Evolutionary conservation across 192 early-diverging fungal species (phyloP).

Genomic region (Backusella mclennaniae): DNA sequence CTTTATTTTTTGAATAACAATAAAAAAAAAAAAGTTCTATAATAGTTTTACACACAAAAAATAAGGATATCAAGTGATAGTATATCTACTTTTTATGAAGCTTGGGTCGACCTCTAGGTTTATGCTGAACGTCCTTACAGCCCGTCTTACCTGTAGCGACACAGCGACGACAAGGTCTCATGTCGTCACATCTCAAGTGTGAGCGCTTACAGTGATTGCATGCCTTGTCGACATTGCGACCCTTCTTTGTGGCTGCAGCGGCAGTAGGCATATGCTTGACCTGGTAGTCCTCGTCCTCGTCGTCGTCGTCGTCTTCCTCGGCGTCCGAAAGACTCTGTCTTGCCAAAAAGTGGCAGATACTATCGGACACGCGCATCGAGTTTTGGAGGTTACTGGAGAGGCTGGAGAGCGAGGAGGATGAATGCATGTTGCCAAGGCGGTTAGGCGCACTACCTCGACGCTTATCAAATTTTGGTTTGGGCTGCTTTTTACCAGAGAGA

Average conservation of each 20-base stretch:
- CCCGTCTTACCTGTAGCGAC: constrained; percentile 35
- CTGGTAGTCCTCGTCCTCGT: constrained; percentile 20
- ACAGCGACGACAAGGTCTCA: constrained; percentile 36
- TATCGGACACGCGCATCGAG: constrained; percentile 13
- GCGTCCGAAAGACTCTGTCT: constrained; percentile 10
- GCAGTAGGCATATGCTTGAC: not conserved
- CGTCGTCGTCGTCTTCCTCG: constrained; percentile 22
- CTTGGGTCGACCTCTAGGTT: constrained; percentile 40
- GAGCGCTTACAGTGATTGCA: constrained; percentile 42
- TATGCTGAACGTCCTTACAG: constrained; percentile 41
- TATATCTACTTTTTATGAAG: constrained; percentile 29
- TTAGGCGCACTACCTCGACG: constrained; percentile 16
- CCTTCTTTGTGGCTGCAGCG: constrained; percentile 18
- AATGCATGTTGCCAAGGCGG: not conserved
- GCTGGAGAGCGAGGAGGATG: constrained; percentile 18
- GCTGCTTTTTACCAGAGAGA: not conserved
- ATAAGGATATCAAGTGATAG: not conserved
- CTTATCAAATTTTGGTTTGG: not conserved
- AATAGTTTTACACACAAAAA: not conserved
- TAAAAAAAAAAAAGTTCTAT: not conserved
- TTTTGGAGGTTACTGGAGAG: constrained; percentile 7
- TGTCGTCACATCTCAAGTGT: constrained; percentile 39
- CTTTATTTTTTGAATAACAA: not conserved
- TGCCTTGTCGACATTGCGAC: constrained; percentile 38
- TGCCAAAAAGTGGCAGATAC: constrained; percentile 11